These are phyloP conservation scores for Wickerhamomyces alni DNA, from an alignment of 805 yeast species.

Conservation along the genomic window DNA sequence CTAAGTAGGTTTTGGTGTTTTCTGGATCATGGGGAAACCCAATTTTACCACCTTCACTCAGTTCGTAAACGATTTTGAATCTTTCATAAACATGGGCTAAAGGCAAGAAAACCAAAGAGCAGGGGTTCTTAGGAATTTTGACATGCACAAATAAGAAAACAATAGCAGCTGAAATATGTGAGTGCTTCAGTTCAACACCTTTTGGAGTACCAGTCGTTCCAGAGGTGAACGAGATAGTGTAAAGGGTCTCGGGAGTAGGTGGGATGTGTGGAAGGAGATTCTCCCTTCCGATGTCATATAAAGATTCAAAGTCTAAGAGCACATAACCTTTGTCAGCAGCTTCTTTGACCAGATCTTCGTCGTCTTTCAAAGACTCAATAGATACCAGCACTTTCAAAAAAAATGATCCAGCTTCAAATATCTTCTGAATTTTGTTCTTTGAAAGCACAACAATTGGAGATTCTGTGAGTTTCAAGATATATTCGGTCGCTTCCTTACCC, in stretches of 20 bases:
- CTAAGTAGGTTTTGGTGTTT: constrained; percentile 45
- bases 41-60: constrained; percentile 41
- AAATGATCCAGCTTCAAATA: constrained; percentile 39
- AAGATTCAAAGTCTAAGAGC: constrained; percentile 28
- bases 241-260: constrained; percentile 46
- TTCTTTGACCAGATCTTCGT: constrained; percentile 25
- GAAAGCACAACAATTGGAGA: constrained; percentile 57
- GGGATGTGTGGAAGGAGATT: constrained; percentile 37
- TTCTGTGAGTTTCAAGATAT: constrained; percentile 55
- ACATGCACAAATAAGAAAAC: constrained; percentile 34
- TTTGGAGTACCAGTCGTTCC: constrained; percentile 76
- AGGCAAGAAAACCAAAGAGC: constrained; percentile 42
- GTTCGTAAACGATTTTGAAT: constrained; percentile 34
- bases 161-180: constrained; percentile 43
- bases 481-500: constrained; percentile 55
- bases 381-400: constrained; percentile 50
- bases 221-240: constrained; percentile 66
- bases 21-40: constrained; percentile 54
- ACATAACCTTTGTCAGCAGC: constrained; percentile 25
- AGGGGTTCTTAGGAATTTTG: constrained; percentile 22
- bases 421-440: constrained; percentile 40
- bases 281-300: constrained; percentile 35
- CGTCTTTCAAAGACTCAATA: constrained; percentile 42
- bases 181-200: constrained; percentile 57
- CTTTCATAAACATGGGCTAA: constrained; percentile 57